Evolutionary conservation across 2,329 filamentous ascomycete species (phyloP).

Genomic region (Aspergillus jensenii): DNA sequence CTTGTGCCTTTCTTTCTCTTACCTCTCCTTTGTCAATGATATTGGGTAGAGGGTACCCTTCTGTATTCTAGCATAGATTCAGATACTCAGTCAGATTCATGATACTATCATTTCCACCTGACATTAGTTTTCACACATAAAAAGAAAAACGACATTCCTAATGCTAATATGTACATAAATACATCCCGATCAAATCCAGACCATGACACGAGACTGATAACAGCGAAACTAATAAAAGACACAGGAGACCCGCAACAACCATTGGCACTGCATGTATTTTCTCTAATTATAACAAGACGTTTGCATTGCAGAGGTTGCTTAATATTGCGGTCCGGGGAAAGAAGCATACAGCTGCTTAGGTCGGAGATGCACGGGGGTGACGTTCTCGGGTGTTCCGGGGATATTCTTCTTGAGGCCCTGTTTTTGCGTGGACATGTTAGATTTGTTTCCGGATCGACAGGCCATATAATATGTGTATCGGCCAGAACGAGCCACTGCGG

Average conservation of each 20-base stretch:
- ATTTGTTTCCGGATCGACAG: background rate
- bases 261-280: slow-evolving; percentile 3
- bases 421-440: background rate
- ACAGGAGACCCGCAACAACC: slow-evolving; percentile 13
- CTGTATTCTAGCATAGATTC: slow-evolving; percentile 17
- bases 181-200: slow-evolving; percentile 24
- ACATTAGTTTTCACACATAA: background rate
- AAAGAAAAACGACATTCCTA: slow-evolving; percentile 29
- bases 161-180: slow-evolving; percentile 43
- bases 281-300: background rate
- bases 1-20: background rate
- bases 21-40: slow-evolving; percentile 7
- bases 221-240: slow-evolving; percentile 17
- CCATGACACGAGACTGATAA: slow-evolving; percentile 22
- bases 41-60: slow-evolving; percentile 9
- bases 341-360: slow-evolving; percentile 49
- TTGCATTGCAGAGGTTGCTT: slow-evolving; percentile 7
- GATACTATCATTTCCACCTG: background rate
- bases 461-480: background rate
- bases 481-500: background rate
- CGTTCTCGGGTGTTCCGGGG: slow-evolving; percentile 68
- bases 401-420: slow-evolving; percentile 81
- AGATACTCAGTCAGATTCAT: background rate
- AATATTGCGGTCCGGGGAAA: slow-evolving; percentile 40
- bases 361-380: slow-evolving; percentile 72